Evolutionary conservation across 2,329 filamentous ascomycete species (phyloP).

Genomic region (Phaeosphaeria sp.): DNA sequence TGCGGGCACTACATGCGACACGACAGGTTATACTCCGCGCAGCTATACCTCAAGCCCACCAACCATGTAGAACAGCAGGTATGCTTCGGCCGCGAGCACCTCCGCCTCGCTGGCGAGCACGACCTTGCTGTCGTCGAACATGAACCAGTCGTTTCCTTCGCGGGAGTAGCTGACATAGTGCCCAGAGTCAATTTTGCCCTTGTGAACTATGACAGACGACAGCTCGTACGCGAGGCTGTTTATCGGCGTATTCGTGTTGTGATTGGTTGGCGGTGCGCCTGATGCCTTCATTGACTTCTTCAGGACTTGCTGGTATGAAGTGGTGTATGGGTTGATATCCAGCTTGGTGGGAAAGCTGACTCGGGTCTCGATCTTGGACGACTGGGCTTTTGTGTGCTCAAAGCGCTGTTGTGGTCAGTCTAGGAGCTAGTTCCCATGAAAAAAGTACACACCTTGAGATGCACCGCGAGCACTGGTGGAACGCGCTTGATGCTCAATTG

Average conservation of each 20-base stretch:
- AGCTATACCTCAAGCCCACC: slow-evolving; percentile 38
- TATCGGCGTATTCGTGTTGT: slow-evolving; percentile 40
- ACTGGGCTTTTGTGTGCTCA: slow-evolving; percentile 76
- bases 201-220: slow-evolving; percentile 88
- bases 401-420: slow-evolving; percentile 61
- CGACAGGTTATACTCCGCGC: background rate
- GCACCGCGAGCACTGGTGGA: slow-evolving; percentile 88
- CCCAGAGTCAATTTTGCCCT: slow-evolving; percentile 89
- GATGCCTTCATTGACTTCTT: slow-evolving; percentile 42
- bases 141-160: slow-evolving; percentile 88
- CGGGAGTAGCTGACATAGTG: slow-evolving; percentile 92
- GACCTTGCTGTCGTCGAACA: slow-evolving; percentile 94
- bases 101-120: slow-evolving; percentile 83
- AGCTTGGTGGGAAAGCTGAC: slow-evolving; percentile 86
- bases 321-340: slow-evolving; percentile 91
- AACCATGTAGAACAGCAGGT: slow-evolving; percentile 80
- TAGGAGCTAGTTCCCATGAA: background rate
- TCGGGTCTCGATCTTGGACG: slow-evolving; percentile 86
- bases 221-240: slow-evolving; percentile 81
- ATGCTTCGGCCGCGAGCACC: slow-evolving; percentile 85
- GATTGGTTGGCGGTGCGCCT: slow-evolving; percentile 45
- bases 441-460: slow-evolving; percentile 74
- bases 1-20: background rate
- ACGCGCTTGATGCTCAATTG: slow-evolving; percentile 84
- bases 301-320: slow-evolving; percentile 55